phyloP scores from a whole-genome alignment of 768 basidiomycete species.

The Suillus fuscotomentosus region DNA sequence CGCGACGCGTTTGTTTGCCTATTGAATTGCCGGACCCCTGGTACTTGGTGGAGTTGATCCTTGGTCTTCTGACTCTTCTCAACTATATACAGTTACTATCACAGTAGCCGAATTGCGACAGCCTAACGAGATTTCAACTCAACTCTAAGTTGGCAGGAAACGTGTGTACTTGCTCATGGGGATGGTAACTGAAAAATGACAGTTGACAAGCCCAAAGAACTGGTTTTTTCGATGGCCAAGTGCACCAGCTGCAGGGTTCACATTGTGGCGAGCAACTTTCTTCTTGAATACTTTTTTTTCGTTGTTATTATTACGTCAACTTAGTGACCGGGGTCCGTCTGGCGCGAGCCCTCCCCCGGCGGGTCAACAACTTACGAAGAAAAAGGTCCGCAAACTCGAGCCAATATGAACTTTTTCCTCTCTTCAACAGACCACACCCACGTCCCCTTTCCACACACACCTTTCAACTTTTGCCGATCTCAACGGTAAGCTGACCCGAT shows the following conservation, averaged over 20 bases:
- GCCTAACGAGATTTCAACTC: not conserved
- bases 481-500: slow-evolving; percentile 11
- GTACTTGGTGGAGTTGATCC: slow-evolving; percentile 3
- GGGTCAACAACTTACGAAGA: slow-evolving; percentile 23
- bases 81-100: not conserved
- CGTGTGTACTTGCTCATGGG: slow-evolving; percentile 5
- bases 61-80: not conserved
- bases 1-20: slow-evolving; percentile 54
- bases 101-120: slow-evolving; percentile 7
- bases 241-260: not conserved
- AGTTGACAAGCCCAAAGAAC: not conserved
- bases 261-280: not conserved
- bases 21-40: slow-evolving; percentile 20
- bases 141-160: slow-evolving; percentile 9
- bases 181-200: not conserved
- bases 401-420: slow-evolving; percentile 48
- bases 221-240: not conserved
- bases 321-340: slow-evolving; percentile 25
- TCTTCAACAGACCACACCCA: slow-evolving; percentile 39
- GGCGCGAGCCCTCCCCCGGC: slow-evolving; percentile 16
- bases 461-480: slow-evolving; percentile 9
- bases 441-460: slow-evolving; percentile 14
- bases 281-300: not conserved
- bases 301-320: slow-evolving; percentile 16
- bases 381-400: slow-evolving; percentile 57